Percentiles rank a stretch among this genome's conserved stretches.
Conservation (phyloP, 371 early-diverging fungal species). For the Mucor velutinosus region DNA sequence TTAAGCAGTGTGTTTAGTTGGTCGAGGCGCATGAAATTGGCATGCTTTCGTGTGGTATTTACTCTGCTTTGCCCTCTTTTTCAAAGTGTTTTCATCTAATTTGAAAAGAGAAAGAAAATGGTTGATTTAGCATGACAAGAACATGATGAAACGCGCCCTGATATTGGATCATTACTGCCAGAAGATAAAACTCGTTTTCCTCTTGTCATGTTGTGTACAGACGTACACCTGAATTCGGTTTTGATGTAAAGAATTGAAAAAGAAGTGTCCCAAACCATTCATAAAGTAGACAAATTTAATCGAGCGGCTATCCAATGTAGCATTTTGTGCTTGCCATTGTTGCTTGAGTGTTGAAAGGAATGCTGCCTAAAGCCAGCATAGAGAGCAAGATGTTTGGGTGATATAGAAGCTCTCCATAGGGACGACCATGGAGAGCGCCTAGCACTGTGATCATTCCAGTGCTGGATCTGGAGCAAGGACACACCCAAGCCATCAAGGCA, state of each 20-base stretch:
- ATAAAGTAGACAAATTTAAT: background rate
- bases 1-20: background rate
- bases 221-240: background rate
- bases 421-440: too few species aligned
- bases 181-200: background rate
- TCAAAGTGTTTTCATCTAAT: background rate
- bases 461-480: background rate
- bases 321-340: background rate
- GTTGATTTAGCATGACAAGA: background rate
- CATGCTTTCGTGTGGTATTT: background rate
- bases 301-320: background rate
- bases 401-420: too few species aligned
- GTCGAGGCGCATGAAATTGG: background rate
- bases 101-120: background rate
- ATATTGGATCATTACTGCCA: background rate
- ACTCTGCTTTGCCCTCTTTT: background rate
- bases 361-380: background rate
- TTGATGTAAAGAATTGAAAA: background rate
- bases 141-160: background rate
- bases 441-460: background rate
- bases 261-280: background rate
- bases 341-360: background rate
- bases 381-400: too few species aligned
- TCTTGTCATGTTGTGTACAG: background rate
- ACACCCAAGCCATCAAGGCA: background rate